Evolutionary conservation across 2,329 filamentous ascomycete species (phyloP).

Genomic region (Aspergillus transmontanensis): DNA sequence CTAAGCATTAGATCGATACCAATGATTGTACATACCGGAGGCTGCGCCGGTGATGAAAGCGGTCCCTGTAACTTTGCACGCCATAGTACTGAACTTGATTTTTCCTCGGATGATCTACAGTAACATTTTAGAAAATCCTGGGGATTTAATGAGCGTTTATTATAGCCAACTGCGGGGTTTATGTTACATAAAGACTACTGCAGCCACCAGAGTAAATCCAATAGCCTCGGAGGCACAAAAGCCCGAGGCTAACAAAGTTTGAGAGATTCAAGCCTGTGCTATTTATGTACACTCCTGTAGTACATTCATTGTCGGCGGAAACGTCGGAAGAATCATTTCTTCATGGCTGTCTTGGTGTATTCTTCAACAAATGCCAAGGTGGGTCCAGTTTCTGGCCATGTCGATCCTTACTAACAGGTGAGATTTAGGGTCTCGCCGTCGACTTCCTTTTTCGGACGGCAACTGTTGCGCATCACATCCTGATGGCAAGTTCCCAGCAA

Average conservation of each 20-base stretch:
- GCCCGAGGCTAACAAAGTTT: not conserved
- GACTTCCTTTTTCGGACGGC: not conserved
- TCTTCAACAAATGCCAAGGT: not conserved
- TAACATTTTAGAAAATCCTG: not conserved
- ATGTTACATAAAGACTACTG: not conserved
- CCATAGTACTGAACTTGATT: constrained; percentile 6
- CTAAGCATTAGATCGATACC: not conserved
- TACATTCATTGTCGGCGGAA: not conserved
- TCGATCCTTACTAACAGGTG: not conserved
- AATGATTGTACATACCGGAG: constrained; percentile 21
- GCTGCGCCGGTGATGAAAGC: constrained; percentile 31
- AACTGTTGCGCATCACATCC: not conserved
- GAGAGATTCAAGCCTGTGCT: too few relatives aligned
- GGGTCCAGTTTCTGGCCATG: not conserved
- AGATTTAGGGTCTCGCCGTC: not conserved
- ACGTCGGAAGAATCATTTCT: too few relatives aligned
- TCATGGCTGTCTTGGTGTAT: not conserved
- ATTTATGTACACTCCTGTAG: not conserved
- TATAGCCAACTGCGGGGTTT: not conserved
- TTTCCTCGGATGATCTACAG: not conserved
- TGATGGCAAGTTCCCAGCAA: not conserved
- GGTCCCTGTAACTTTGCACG: constrained; percentile 25
- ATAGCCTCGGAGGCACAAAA: not conserved
- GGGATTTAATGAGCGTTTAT: not conserved
- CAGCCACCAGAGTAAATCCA: not conserved